Evolutionary conservation across 208 protist species (phyloP).

Genomic region (Crithidia mellificae): DNA sequence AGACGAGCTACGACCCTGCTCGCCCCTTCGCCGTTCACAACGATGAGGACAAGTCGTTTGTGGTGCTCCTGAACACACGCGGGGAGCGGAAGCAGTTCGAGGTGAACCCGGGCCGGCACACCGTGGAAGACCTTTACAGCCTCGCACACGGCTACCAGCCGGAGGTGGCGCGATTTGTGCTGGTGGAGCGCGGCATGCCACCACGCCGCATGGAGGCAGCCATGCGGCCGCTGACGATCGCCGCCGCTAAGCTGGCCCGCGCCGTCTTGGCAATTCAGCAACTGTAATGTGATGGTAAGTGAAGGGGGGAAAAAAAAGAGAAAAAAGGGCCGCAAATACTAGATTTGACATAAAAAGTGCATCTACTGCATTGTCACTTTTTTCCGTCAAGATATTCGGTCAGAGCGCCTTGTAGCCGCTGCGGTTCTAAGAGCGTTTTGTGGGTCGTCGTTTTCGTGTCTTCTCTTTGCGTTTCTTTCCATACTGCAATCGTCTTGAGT

Average conservation of each 20-base stretch:
- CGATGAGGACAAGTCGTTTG: constrained; percentile 50
- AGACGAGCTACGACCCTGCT: constrained; percentile 15
- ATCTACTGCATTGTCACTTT: no score
- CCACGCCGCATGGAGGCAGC: constrained; percentile 51
- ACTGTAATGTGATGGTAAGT: constrained; percentile 19
- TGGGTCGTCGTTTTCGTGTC: no score
- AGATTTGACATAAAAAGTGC: no score
- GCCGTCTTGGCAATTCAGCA: constrained; percentile 64
- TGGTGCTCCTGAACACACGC: constrained; percentile 65
- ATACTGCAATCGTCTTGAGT: no score
- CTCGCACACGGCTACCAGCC: constrained; percentile 54
- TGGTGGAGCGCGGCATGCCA: constrained; percentile 71
- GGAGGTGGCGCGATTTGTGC: constrained; percentile 38
- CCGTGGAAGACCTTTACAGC: constrained; percentile 73
- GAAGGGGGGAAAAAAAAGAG: background rate
- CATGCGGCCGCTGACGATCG: constrained; percentile 47
- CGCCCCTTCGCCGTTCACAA: constrained; percentile 39
- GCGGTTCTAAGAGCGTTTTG: no score
- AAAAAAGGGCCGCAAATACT: background rate
- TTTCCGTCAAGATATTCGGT: no score
- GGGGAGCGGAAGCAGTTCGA: constrained; percentile 64
- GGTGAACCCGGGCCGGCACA: constrained; percentile 77
- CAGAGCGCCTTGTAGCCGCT: no score
- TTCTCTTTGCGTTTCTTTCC: no score
- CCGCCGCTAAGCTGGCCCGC: constrained; percentile 59